These are phyloP conservation scores for Chenopodium suecicum DNA, from an alignment of 148 eudicot species.

Conservation along the genomic window DNA sequence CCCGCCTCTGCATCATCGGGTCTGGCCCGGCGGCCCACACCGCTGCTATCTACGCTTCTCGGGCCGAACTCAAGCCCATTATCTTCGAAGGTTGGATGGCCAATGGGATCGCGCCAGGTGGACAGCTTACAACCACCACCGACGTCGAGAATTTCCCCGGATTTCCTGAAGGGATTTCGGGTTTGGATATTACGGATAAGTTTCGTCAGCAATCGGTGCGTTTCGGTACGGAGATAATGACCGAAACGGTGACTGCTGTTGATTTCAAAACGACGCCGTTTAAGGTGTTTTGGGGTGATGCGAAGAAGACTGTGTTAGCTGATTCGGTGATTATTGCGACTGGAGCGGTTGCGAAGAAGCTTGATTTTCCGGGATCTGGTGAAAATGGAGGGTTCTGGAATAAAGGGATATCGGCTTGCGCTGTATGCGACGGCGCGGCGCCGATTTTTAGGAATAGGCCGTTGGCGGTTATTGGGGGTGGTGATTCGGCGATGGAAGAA, in stretches of 20 bases:
- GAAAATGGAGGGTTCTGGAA: slow-evolving; percentile 57
- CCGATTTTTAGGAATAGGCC: slow-evolving; percentile 45
- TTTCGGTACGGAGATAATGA: slow-evolving; percentile 56
- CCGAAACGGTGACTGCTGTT: slow-evolving; percentile 67
- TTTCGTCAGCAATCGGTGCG: slow-evolving; percentile 47
- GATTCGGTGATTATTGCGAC: slow-evolving; percentile 79
- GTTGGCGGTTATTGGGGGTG: slow-evolving; percentile 46
- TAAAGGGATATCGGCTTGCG: slow-evolving; percentile 47
- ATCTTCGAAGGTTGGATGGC: slow-evolving; percentile 95
- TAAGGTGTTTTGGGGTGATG: slow-evolving; percentile 39
- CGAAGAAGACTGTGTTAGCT: slow-evolving; percentile 44
- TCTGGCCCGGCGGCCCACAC: slow-evolving; percentile 94
- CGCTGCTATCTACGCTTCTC: slow-evolving; percentile 84
- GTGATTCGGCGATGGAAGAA: slow-evolving; percentile 54
- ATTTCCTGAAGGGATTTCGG: slow-evolving; percentile 64
- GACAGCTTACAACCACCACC: slow-evolving; percentile 88
- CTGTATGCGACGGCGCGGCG: slow-evolving; percentile 49
- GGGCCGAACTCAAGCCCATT: slow-evolving; percentile 78
- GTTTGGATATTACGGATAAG: slow-evolving; percentile 54
- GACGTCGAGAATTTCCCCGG: slow-evolving; percentile 95
- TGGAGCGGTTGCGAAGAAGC: slow-evolving; percentile 74
- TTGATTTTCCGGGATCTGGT: slow-evolving; percentile 55
- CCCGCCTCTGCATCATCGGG: slow-evolving; percentile 78
- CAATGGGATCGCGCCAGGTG: slow-evolving; percentile 86
- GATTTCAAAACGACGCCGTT: slow-evolving; percentile 56